These are phyloP conservation scores for Geotrichum phurueaensis DNA, from an alignment of 1,139 yeast species.

Conservation along the genomic window DNA sequence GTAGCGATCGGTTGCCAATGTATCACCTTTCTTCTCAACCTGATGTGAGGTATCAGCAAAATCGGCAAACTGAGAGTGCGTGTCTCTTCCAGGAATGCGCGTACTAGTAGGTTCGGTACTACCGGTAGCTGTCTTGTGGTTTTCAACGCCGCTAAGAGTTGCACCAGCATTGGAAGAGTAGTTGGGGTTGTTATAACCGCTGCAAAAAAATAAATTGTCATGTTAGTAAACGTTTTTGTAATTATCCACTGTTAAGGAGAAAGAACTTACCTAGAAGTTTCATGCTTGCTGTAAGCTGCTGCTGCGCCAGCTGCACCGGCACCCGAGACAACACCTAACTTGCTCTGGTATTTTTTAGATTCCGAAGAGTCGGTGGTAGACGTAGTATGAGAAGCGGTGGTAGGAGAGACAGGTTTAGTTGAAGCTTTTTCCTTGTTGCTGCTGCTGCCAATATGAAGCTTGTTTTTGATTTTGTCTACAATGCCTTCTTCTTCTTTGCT, in stretches of 20 bases:
- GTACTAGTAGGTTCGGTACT: conserved; percentile 4
- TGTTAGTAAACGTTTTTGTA: neutral
- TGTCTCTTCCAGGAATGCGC: conserved; percentile 10
- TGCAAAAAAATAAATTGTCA: neutral
- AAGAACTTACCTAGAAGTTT: conserved; percentile 3
- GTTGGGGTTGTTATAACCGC: neutral
- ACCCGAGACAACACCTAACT: conserved; percentile 10
- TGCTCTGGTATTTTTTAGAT: neutral
- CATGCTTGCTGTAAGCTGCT: conserved; percentile 11
- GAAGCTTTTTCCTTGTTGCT: neutral
- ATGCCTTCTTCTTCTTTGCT: conserved; percentile 2
- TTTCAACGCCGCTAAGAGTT: neutral
- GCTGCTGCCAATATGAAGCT: conserved; percentile 15
- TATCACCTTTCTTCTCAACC: neutral
- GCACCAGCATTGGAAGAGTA: neutral
- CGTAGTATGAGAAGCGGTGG: neutral
- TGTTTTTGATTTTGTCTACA: conserved; percentile 15
- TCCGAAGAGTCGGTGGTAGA: conserved; percentile 10
- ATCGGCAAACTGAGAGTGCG: conserved; percentile 1
- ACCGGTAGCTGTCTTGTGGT: neutral
- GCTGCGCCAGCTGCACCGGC: conserved; percentile 15
- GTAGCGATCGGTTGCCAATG: neutral
- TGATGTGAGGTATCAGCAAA: conserved; percentile 7
- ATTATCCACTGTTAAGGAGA: neutral
- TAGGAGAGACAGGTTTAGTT: neutral